Base-by-base conservation (phyloP, 768 basidiomycete genomes). In the Xerocomus brunneocitrinus region DNA sequence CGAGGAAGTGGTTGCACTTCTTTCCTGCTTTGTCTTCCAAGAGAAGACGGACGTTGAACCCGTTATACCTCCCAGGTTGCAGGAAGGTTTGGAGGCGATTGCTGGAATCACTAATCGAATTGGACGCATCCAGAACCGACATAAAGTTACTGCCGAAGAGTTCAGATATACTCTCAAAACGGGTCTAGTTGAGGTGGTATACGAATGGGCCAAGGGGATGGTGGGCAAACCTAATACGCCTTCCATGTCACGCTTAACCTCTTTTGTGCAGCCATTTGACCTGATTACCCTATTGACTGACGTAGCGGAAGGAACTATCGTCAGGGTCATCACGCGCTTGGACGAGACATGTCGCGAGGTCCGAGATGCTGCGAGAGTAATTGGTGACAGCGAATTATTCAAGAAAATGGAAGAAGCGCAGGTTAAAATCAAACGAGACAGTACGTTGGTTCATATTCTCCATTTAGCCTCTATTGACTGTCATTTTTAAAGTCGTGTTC, bases 121-220 rank as follows among this genome's bases (percentile, higher is more conserved):
- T 8, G 84, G 82, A 42, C 72, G 81, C 10, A 80, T 89, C n/a
- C 95, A 98, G 65, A 84, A 91, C 58, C 69, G 71, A 14, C 81
- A 90, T 68, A 87, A 86, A 64, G 91, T 98, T 0, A 76, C 83
- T 47, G 82, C 80, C 28, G 89, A 89, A 61, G 90, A 84, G 53
- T 91, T 89, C 66, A 83, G 85, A 49, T 79, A 82, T 44, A 82
- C 76, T 53, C 81, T 95, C 61, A 98, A 97, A 68, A 88, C 89
- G 56, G 97, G 97, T 7, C 74, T 99, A 24, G 83, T 91, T 8
- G 95, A 99, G 66, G 97, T 95, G 2, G 97, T 98, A 7, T 98
- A 98, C 65, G 97, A 98, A 70, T 99, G 97, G 97, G 95, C 97
- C 0, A 92, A 89, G 68, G 97, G 97, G 50, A 98, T 95, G 95